These are phyloP conservation scores for Syzygium malaccense DNA, from an alignment of 441 rosid genomes.

Conservation along the genomic window DNA sequence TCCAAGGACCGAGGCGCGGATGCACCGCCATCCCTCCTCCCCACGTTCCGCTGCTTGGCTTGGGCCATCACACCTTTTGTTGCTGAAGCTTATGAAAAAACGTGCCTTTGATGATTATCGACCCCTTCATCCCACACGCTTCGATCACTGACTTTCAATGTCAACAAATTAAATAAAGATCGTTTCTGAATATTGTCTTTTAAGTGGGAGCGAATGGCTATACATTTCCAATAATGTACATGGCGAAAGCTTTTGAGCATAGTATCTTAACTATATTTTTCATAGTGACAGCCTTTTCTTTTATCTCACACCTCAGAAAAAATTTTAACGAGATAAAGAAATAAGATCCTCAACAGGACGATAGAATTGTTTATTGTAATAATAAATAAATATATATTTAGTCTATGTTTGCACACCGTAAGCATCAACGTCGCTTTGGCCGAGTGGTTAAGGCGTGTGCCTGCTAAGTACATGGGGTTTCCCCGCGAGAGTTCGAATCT, in stretches of 20 bases:
- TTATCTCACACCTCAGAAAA: background rate
- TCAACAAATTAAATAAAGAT: background rate
- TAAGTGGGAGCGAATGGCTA: too few relatives aligned
- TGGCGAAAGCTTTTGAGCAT: background rate
- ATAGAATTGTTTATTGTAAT: background rate
- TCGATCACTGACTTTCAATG: background rate
- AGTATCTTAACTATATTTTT: background rate
- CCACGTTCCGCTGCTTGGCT: too few relatives aligned
- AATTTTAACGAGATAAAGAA: background rate
- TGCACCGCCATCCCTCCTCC: too few relatives aligned
- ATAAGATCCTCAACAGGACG: rapidly evolving
- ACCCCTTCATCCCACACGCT: background rate
- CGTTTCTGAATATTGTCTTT: background rate
- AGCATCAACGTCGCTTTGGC: background rate
- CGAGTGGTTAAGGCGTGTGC: slow-evolving; percentile 24
- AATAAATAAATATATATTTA: rapidly evolving
- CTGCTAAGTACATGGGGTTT: slow-evolving; percentile 22
- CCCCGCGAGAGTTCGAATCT: slow-evolving; percentile 26
- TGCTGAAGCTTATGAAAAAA: background rate
- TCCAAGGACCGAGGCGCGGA: too few relatives aligned
- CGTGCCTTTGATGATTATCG: background rate
- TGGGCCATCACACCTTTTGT: background rate
- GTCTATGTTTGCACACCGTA: rapidly evolving
- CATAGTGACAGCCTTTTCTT: background rate
- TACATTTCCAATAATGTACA: too few relatives aligned